Evolutionary conservation across 163 green algal species (phyloP), one percentile per base, ranked within the genome.

Genomic region (Scenedesmus sp.): DNA sequence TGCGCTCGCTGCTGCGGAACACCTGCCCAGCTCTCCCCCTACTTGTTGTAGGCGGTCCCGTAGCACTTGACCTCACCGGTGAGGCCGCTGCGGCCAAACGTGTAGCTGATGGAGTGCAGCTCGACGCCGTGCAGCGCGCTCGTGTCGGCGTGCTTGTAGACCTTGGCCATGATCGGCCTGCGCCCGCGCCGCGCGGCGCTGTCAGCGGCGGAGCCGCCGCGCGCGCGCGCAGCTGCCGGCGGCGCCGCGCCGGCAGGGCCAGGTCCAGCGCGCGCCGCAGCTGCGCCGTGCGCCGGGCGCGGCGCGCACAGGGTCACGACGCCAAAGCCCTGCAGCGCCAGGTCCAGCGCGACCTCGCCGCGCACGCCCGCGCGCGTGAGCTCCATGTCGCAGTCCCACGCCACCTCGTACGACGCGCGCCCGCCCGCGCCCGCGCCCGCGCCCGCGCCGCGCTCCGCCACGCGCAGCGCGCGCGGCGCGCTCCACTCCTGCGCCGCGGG

Each of bases 131-230:
- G 39, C 36, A 71, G 29, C 36, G 71, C 71, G 26, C 56, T 71
- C 7, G 28, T 50, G 45, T 80, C 71, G 3, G 9, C n/a, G 58
- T 63, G 45, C 56, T 50, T 34, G 71, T 80, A 80, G 14, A 80
- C 71, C 71, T 80, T 80, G 42, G 71, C 71, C 58, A 80, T 63
- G 56, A 80, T 71, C 20, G 71, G 71, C n/a, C n/a, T n/a, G n/a
- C n/a, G n/a, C n/a, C n/a, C n/a, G n/a, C n/a, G n/a, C n/a, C n/a
- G n/a, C n/a, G n/a, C n/a, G n/a, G n/a, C n/a, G n/a, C n/a, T n/a
- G n/a, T n/a, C n/a, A n/a, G n/a, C n/a, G n/a, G n/a, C n/a, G n/a
- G n/a, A n/a, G n/a, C n/a, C n/a, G n/a, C n/a, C n/a, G n/a, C n/a
- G n/a, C n/a, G n/a, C n/a, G n/a, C n/a, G n/a, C n/a, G n/a, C n/a